These are phyloP conservation scores for Mycena rosella DNA, from an alignment of 768 basidiomycete species.

Conservation along the genomic window DNA sequence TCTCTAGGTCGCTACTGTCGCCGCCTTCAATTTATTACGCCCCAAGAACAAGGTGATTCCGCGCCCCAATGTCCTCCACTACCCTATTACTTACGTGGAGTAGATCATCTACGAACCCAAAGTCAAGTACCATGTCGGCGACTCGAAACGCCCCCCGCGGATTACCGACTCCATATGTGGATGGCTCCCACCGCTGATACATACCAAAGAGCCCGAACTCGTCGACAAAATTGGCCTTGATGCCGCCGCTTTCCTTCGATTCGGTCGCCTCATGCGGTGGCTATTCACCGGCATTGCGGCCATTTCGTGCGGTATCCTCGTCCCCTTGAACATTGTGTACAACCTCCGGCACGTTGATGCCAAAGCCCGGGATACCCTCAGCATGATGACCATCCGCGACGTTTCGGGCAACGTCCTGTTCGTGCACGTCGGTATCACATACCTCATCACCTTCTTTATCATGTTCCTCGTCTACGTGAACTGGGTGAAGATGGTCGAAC, in stretches of 20 bases:
- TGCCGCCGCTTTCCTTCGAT: slow-evolving; percentile 94
- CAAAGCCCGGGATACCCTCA: slow-evolving; percentile 70
- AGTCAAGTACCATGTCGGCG: slow-evolving; percentile 80
- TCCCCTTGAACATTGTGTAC: slow-evolving; percentile 90
- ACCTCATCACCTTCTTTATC: slow-evolving; percentile 82
- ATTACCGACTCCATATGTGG: slow-evolving; percentile 83
- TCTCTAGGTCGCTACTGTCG: slow-evolving; percentile 69
- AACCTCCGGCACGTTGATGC: slow-evolving; percentile 69
- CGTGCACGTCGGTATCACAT: slow-evolving; percentile 87
- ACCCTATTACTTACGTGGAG: neutral
- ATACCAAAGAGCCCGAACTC: slow-evolving; percentile 88
- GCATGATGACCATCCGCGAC: slow-evolving; percentile 89
- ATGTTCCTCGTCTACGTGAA: slow-evolving; percentile 79
- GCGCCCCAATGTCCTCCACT: neutral
- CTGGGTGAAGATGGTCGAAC: slow-evolving; percentile 82
- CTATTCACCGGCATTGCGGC: slow-evolving; percentile 76
- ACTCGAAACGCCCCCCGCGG: slow-evolving; percentile 72
- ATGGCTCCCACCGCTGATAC: slow-evolving; percentile 90
- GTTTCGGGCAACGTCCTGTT: slow-evolving; percentile 80
- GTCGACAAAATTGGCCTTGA: slow-evolving; percentile 93
- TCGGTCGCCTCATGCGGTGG: slow-evolving; percentile 86
- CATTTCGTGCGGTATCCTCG: slow-evolving; percentile 79
- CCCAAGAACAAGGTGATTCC: slow-evolving; percentile 85
- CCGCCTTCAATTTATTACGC: slow-evolving; percentile 85
- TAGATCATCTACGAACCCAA: slow-evolving; percentile 88